A percentile compares a stretch with the other conserved stretches of the same genome.
phyloP scores from a whole-genome alignment of 305 asterid species.

The Fraxinus sp. region DNA sequence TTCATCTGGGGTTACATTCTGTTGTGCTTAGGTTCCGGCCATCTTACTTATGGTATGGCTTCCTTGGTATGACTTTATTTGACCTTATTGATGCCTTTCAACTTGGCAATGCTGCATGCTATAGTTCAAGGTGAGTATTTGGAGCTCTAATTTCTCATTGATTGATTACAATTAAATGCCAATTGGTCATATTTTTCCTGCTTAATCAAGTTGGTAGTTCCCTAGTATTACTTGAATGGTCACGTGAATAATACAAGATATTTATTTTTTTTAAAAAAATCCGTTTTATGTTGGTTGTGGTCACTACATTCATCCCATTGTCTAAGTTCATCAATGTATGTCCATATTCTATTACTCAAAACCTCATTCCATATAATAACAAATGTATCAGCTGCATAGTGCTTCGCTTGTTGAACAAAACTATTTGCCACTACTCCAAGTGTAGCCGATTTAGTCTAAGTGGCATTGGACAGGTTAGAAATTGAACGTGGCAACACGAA shows the following conservation, averaged over 20 bases:
- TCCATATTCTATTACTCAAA: too few species aligned
- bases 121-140: neutral
- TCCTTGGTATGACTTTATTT: neutral
- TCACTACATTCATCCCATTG: too few species aligned
- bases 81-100: neutral
- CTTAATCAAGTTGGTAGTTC: neutral
- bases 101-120: neutral
- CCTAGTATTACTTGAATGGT: neutral
- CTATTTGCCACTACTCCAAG: too few species aligned
- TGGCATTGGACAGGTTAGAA: too few species aligned
- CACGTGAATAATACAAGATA: neutral
- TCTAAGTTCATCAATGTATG: too few species aligned
- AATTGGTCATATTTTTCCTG: neutral
- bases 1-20: neutral
- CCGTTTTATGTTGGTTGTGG: neutral
- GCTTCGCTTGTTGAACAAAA: too few species aligned
- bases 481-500: too few species aligned
- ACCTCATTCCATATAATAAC: too few species aligned
- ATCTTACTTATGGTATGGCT: neutral
- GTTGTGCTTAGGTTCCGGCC: neutral
- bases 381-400: too few species aligned
- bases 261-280: too few species aligned
- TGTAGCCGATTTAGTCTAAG: too few species aligned
- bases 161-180: too few species aligned
- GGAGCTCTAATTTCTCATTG: neutral